phyloP scores from a whole-genome alignment of 805 yeast genomes.

The Cyberlindnera subsufficiens region DNA sequence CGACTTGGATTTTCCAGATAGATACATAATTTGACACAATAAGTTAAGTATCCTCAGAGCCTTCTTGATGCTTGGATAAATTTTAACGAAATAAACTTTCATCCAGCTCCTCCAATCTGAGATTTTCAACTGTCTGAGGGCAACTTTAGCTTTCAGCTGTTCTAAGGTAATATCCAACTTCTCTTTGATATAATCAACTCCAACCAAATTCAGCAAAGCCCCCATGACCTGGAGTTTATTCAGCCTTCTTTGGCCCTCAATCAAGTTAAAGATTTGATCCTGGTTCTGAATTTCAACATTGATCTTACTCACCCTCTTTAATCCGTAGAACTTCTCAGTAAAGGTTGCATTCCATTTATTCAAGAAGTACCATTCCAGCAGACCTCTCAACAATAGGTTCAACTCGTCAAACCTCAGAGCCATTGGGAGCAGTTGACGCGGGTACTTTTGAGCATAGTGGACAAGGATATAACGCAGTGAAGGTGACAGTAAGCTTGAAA shows the following conservation, averaged over 20 bases:
- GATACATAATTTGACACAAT: slow-evolving; percentile 52
- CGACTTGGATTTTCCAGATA: slow-evolving; percentile 61
- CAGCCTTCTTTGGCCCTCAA: slow-evolving; percentile 50
- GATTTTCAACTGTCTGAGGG: slow-evolving; percentile 39
- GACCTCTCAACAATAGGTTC: slow-evolving; percentile 51
- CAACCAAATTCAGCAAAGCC: slow-evolving; percentile 54
- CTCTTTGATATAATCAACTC: slow-evolving; percentile 62
- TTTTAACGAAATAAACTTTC: slow-evolving; percentile 41
- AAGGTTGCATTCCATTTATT: slow-evolving; percentile 77
- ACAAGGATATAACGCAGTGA: slow-evolving; percentile 75
- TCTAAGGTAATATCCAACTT: slow-evolving; percentile 65
- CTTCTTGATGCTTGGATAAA: slow-evolving; percentile 57
- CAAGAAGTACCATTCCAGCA: slow-evolving; percentile 67
- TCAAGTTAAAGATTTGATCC: slow-evolving; percentile 25
- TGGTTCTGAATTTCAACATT: slow-evolving; percentile 28
- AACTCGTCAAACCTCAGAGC: slow-evolving; percentile 76
- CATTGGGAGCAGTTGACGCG: slow-evolving; percentile 55
- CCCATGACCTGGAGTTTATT: slow-evolving; percentile 45
- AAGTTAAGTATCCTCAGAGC: slow-evolving; percentile 44
- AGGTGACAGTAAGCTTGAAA: slow-evolving; percentile 73
- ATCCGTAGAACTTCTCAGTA: slow-evolving; percentile 88
- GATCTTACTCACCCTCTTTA: slow-evolving; percentile 47
- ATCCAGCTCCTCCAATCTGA: slow-evolving; percentile 13
- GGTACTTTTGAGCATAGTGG: slow-evolving; percentile 75
- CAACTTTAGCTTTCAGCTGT: slow-evolving; percentile 49